Evolutionary conservation across 1,284 basidiomycete genomes (phyloP).

Genomic region (Takashimella tepidaria): DNA sequence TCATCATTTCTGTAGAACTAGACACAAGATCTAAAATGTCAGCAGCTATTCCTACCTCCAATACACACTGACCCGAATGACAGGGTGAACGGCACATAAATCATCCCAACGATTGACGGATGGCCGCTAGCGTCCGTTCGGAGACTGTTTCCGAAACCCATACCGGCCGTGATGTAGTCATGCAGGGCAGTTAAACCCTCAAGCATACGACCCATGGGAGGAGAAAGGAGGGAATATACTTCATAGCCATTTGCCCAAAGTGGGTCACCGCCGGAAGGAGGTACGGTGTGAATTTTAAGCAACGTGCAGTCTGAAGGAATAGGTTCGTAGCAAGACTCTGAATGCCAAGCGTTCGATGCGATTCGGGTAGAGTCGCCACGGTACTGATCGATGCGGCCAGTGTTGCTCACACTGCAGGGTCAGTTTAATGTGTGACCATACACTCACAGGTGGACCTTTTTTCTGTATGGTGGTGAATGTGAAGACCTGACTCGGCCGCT

Average conservation of each 20-base stretch:
- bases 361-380: background rate
- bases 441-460: slow-evolving; percentile 26
- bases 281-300: slow-evolving; percentile 52
- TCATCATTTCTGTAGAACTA: too few species aligned
- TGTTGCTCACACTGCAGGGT: background rate
- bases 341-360: slow-evolving; percentile 17
- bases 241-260: slow-evolving; percentile 54
- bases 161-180: slow-evolving; percentile 21
- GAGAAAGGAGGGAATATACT: slow-evolving; percentile 41
- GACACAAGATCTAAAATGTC: too few species aligned
- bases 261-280: slow-evolving; percentile 46
- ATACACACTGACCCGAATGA: slow-evolving; percentile 37
- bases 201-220: slow-evolving; percentile 27
- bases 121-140: slow-evolving; percentile 42
- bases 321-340: slow-evolving; percentile 48
- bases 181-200: slow-evolving; percentile 55
- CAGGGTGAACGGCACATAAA: slow-evolving; percentile 55
- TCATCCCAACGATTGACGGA: slow-evolving; percentile 56
- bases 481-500: slow-evolving; percentile 55
- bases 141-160: background rate
- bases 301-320: slow-evolving; percentile 58
- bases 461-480: slow-evolving; percentile 62
- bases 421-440: background rate
- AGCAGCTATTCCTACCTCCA: too few species aligned
- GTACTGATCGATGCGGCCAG: background rate